Evolutionary conservation across 352 stramenopile genomes (phyloP), one percentile per base, ranked within the genome.

Genomic region (Phytopythium montanum): DNA sequence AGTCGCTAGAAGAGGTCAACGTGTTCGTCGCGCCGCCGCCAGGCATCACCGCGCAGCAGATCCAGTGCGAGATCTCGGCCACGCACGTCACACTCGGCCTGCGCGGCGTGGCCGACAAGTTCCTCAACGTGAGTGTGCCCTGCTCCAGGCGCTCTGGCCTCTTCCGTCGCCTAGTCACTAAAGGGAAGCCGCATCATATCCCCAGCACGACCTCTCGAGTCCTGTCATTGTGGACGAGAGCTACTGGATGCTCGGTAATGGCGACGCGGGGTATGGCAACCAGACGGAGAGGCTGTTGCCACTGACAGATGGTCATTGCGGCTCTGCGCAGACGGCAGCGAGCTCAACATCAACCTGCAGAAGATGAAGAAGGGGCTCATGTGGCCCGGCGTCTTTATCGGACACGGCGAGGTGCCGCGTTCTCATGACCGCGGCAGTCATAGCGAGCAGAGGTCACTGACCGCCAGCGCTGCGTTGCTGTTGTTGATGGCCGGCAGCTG

Each of bases 341-440:
- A 97, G 67, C 65, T 97, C 26, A 95, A 90, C 48, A 93, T 98
- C 62, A 96, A 96, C 52, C 70, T 99, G 59, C 87, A 97, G 69
- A 99, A 99, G 75, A 97, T 97, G 74, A 96, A 97, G 65, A 97
- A 98, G 55, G 96, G 90, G 18, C 77, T 97, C 36, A 97, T 96
- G 41, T 99, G 96, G 96, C 77, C 95, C 0, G 81, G 78, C 28
- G 94, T 97, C 25, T 90, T 98, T 58, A 64, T 87, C 57, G 84
- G 87, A 53, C 89, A 97, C 33, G 90, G 76, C 70, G 72, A 94
- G 79, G 77, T 92, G 66, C 28, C 53, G 31, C 13, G 49, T 38
- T 41, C 12, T 12, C 50, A 0, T 16, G 5, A 9, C 45, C 12
- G 5, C 16, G 19, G 5, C 10, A 5, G 5, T 6, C 4, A 33